A percentile compares a stretch with the other conserved stretches of the same genome.
Evolutionary conservation across 768 basidiomycete genomes (phyloP).

Genomic region (Kwoniella sp.): DNA sequence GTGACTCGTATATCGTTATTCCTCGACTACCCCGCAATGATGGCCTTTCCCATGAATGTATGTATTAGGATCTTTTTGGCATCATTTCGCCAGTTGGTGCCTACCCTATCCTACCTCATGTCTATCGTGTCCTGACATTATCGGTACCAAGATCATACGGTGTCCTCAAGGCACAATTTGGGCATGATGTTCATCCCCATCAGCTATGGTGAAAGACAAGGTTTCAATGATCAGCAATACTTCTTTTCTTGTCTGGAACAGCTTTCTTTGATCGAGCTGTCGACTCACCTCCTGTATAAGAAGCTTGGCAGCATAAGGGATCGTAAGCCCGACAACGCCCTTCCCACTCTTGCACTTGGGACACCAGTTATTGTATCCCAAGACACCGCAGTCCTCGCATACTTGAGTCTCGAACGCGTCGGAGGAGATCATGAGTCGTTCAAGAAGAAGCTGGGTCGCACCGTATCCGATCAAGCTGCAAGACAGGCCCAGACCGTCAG

Average conservation of each 20-base stretch:
- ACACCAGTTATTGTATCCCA: conserved; percentile 81
- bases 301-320: conserved; percentile 91
- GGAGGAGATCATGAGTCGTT: conserved; percentile 98
- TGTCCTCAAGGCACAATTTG: conserved; percentile 82
- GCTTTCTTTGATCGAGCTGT: not conserved
- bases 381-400: conserved; percentile 88
- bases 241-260: not conserved
- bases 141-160: too few relatives aligned
- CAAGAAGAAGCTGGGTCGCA: conserved; percentile 93
- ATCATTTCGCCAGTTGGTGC: too few relatives aligned
- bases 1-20: too few relatives aligned
- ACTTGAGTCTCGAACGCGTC: conserved; percentile 98
- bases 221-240: conserved; percentile 12
- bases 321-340: conserved; percentile 90
- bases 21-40: too few relatives aligned
- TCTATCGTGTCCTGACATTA: too few relatives aligned
- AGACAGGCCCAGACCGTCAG: too few relatives aligned
- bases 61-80: too few relatives aligned
- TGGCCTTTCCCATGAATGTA: too few relatives aligned
- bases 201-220: conserved; percentile 61
- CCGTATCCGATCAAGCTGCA: conserved; percentile 81
- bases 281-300: conserved; percentile 57
- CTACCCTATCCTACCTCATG: too few relatives aligned
- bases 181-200: conserved; percentile 98
- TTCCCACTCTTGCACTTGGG: conserved; percentile 98